Base-by-base conservation (phyloP, 257 asterid species). In the Salvia splendens region DNA sequence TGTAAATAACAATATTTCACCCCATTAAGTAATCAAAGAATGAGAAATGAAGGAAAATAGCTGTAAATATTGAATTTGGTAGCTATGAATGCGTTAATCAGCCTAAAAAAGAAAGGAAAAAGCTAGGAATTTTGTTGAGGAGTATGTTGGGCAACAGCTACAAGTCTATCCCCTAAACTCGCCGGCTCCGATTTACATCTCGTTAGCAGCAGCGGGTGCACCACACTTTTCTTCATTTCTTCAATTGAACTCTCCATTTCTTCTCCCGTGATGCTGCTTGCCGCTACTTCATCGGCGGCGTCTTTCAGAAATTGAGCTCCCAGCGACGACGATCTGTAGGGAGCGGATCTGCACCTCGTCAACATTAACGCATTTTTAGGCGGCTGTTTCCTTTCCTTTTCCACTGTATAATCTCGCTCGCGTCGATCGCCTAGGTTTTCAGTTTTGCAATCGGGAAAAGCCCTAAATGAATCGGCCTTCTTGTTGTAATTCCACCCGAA, bases 321-420 rank as follows among this genome's bases (percentile, higher is more conserved):
- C 38, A 92, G 53, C 2, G 97, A 92, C 0, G 98, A 89, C 70
- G 97, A 88, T 84, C 94, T 88, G 64, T 92, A 89, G 2, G 98
- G 97, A 52, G 97, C 97, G 76, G 98, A 92, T 87, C 98, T 92
- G 59, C 98, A 89, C 70, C 98, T 78, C 43, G 94, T 88, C 72
- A 93, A 69, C 20, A 89, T 40, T 0, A 92, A 66, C 4, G 98
- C 98, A 61, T 89, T 86, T 30, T 74, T 84, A 0, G 96, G 97
- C 0, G 97, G 90, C 70, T 66, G 70, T 68, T 73, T 68, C 11
- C 1, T 58, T 47, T 77, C 80, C 32, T 30, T 69, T 14, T 71
- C 59, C 56, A 62, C 2, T 14, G 47, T 24, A 5, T 0, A 54
- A 61, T 73, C 79, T 20, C 54, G 38, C 57, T 72, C 84, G 36